Base-by-base conservation (phyloP, 2,329 filamentous ascomycete species). In the Aspergillus sp. region DNA sequence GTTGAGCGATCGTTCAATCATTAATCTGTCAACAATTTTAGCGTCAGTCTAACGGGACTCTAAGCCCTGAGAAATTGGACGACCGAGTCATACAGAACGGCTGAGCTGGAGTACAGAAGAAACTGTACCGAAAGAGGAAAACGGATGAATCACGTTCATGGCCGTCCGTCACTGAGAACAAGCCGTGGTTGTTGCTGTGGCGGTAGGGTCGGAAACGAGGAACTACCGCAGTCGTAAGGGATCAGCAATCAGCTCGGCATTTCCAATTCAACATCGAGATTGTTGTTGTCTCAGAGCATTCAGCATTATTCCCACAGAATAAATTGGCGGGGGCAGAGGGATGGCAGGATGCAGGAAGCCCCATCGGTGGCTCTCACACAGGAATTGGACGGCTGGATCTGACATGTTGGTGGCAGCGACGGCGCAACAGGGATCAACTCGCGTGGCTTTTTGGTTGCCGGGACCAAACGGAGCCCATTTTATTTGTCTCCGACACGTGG, bases 401-500 rank as follows among this genome's bases (percentile, higher is more conserved):
- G 36, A 39, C 15, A 39, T 39, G 36, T 15, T n/a, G 36, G 15
- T 6, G 5, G 36, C 24, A 22, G 30, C 13, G 30, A 8, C 48
- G 34, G 50, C 54, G 17, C 9, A 44, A 44, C 41, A 56, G 32
- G 43, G 55, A 50, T 53, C 49, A 56, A 26, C 53, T 59, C 57
- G 55, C 57, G 59, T 59, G 53, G 55, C 52, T 51, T 51, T 30
- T 38, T 47, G 38, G 20, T 4, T 50, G 48, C 42, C 38, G 48
- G 45, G 42, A 32, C 57, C 48, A 48, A 18, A 56, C 47, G 45
- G 50, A 44, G 41, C 39, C n/a, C 38, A n/a, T 18, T 50, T 51
- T 20, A 32, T 32, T 43, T 55, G 48, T 49, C 30, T 22, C 42
- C 41, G 17, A 53, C 58, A 61, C 58, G 58, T 61, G 58, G 58